phyloP scores from a whole-genome alignment of 2,329 filamentous ascomycete species.

The Mycosphaerella sp. region DNA sequence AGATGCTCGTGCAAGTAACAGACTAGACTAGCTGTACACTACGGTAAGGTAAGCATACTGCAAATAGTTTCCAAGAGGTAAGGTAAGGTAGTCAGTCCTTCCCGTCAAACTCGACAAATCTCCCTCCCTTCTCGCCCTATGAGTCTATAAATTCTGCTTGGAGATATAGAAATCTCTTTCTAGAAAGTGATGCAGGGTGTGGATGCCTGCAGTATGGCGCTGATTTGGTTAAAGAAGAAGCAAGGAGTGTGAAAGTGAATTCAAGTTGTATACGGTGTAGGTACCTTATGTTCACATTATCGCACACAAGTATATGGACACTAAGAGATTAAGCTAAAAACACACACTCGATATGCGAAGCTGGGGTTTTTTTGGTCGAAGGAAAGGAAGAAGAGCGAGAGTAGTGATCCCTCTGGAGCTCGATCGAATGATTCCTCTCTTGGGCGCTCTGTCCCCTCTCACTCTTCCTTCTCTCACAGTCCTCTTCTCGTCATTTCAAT shows the following conservation, averaged over 20 bases:
- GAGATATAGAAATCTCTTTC: too few species aligned
- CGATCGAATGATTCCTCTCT: background rate
- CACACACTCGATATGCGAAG: background rate
- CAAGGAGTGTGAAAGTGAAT: background rate
- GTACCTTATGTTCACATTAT: background rate
- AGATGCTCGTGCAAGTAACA: too few species aligned
- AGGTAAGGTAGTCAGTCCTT: too few species aligned
- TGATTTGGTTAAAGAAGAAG: background rate
- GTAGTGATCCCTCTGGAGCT: background rate
- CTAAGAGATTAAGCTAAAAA: constrained; percentile 2
- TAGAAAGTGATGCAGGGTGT: too few species aligned
- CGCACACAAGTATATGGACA: background rate
- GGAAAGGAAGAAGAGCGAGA: background rate
- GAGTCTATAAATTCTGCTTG: too few species aligned
- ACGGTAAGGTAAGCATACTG: too few species aligned
- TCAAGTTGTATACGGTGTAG: background rate
- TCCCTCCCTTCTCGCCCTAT: too few species aligned
- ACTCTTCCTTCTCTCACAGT: background rate
- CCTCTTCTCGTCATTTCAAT: background rate
- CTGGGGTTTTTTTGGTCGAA: background rate
- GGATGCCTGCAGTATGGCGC: too few species aligned
- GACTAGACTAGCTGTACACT: too few species aligned
- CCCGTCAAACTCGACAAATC: too few species aligned
- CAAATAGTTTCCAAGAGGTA: too few species aligned
- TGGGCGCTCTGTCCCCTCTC: background rate